These are phyloP conservation scores for Colletotrichum acutatum DNA, from an alignment of 2,329 filamentous ascomycete species.

Conservation along the genomic window DNA sequence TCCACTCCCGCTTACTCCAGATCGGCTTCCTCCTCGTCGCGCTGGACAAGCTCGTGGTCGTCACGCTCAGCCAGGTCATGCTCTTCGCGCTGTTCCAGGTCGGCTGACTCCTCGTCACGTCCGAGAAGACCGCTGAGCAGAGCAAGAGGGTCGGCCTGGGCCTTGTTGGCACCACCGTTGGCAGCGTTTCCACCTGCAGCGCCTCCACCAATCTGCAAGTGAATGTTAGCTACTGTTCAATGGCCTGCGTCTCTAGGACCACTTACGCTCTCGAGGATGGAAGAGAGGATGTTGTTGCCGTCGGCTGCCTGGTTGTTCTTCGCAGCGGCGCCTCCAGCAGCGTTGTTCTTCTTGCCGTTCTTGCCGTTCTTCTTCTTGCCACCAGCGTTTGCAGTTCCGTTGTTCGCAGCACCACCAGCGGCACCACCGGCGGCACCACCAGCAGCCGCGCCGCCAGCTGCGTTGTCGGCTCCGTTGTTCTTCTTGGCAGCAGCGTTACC, in stretches of 20 bases:
- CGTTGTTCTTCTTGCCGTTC: not conserved
- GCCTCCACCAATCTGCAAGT: not conserved
- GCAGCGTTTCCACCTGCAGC: not conserved
- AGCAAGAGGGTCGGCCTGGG: constrained; percentile 4
- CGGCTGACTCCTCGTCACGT: constrained; percentile 19
- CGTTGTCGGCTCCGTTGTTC: constrained; percentile 1
- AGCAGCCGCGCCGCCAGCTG: not conserved
- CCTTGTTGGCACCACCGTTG: not conserved
- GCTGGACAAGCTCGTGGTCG: not conserved
- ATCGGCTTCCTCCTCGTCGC: not conserved
- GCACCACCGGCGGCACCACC: not conserved
- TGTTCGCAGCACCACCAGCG: constrained; percentile 1
- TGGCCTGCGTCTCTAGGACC: not conserved
- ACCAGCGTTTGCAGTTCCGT: constrained; percentile 10
- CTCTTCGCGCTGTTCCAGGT: not conserved
- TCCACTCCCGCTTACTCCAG: constrained; percentile 7
- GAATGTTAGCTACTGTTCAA: not conserved
- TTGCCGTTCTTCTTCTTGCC: constrained; percentile 4
- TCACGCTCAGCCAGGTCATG: not conserved
- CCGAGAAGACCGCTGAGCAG: constrained; percentile 15
- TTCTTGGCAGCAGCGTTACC: not conserved
- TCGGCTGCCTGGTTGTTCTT: not conserved
- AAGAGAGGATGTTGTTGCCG: not conserved
- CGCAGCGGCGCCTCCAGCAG: constrained; percentile 18
- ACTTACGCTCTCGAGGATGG: constrained; percentile 21